Conservation (phyloP, 441 rosid species). For the Macaranga tanarius region DNA sequence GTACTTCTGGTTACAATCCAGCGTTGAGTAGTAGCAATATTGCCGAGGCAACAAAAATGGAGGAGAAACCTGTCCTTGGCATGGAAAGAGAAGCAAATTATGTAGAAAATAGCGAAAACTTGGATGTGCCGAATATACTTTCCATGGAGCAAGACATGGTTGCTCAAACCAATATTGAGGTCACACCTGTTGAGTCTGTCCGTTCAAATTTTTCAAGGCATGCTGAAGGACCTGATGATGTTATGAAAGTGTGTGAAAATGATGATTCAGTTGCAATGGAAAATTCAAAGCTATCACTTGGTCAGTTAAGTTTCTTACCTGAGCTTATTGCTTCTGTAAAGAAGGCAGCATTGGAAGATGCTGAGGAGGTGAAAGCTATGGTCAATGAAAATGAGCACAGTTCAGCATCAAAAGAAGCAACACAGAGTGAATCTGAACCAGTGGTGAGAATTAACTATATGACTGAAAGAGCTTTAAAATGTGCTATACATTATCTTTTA, state of each 20-base stretch:
- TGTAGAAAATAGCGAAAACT: conserved; percentile 32
- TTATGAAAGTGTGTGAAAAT: conserved; percentile 34
- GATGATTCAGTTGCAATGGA: conserved; percentile 38
- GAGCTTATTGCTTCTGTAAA: conserved; percentile 68
- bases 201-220: conserved; percentile 32
- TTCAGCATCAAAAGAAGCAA: conserved; percentile 36
- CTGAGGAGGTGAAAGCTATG: conserved; percentile 62
- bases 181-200: conserved; percentile 20
- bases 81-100: conserved; percentile 42
- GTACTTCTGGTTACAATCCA: conserved; percentile 27
- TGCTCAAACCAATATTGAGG: conserved; percentile 27
- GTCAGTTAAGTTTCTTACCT: conserved; percentile 53
- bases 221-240: conserved; percentile 32
- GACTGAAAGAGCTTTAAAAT: conserved; percentile 17
- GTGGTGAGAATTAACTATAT: conserved; percentile 49
- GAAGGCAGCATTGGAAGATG: conserved; percentile 78
- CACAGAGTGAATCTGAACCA: conserved; percentile 45
- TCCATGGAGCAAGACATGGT: conserved; percentile 27
- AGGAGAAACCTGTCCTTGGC: conserved; percentile 35
- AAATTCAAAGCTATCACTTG: conserved; percentile 45
- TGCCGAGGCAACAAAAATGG: conserved; percentile 34
- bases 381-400: conserved; percentile 46
- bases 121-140: conserved; percentile 29
- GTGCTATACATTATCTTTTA: conserved; percentile 10
- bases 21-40: conserved; percentile 30